Evolutionary conservation across 257 asterid genomes (phyloP), one percentile per base, ranked within the genome.

Genomic region (Galeopsis tetrahit): DNA sequence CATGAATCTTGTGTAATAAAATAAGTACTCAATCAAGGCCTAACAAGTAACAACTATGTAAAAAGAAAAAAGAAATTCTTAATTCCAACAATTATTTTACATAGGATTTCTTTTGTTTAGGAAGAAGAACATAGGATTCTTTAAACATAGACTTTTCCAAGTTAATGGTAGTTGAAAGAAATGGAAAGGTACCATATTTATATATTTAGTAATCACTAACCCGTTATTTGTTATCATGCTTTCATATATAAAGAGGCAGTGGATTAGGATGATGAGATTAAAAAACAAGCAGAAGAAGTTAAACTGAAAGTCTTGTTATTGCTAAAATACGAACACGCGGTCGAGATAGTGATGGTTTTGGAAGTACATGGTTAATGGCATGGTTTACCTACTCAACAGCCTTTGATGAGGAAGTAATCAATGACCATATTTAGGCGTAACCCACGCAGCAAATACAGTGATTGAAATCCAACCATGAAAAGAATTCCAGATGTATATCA

Each of bases 381-480:
- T 61, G 31, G 72, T 64, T 73, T 74, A 79, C 83, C 74, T 58
- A 64, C 60, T 66, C 66, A 69, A 63, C 61, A 56, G 48, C 38
- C 66, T 28, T 55, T 69, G 79, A 63, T 65, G 42, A 56, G 53
- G 64, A 65, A 51, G 55, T 79, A 77, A 77, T 69, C 75, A 70
- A 65, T 71, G 61, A 11, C 10, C 66, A 81, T 57, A 44, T 71
- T 63, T 66, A 61, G 53, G 79, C 85, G 42, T 69, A 74, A 72
- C 69, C 35, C 61, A 74, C 70, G 71, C 63, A 66, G 51, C 17
- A 55, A 66, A 67, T 43, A 44, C 33, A 6, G 5, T 33, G 7
- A 34, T 36, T 33, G 66, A 32, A 3, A 21, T 21, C 49, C 49
- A 63, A 63, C 4, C 68, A 39, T 15, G 35, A 14, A 36, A 61